Percentiles rank a stretch among this genome's conserved stretches.
phyloP scores from a whole-genome alignment of 495 filamentous ascomycete genomes.

The Aspergillus nanangensis region DNA sequence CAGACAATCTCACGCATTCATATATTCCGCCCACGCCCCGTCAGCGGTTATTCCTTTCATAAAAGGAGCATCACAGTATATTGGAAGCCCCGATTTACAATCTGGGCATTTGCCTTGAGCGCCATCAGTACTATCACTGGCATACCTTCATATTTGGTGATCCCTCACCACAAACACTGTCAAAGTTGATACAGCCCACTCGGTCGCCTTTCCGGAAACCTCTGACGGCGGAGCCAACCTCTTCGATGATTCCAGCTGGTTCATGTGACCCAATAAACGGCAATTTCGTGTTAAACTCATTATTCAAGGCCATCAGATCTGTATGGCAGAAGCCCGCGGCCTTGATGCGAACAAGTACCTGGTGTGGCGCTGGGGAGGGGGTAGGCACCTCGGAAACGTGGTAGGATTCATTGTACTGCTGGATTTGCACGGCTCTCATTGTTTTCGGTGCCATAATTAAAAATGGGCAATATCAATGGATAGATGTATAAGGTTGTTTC shows the following conservation, averaged over 20 bases:
- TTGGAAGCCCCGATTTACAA: conserved; percentile 7
- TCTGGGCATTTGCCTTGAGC: conserved; percentile 5
- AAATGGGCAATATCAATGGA: too few species aligned
- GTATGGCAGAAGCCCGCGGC: conserved; percentile 60
- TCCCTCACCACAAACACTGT: conserved; percentile 9
- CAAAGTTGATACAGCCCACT: conserved; percentile 17
- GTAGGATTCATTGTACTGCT: conserved; percentile 11
- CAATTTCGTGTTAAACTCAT: conserved; percentile 39
- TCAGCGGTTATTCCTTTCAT: conserved; percentile 21
- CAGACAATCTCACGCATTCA: conserved; percentile 10
- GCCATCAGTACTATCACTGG: conserved; percentile 7
- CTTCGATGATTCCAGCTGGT: conserved; percentile 51
- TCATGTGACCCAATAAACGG: conserved; percentile 56
- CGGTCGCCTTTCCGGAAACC: conserved; percentile 45
- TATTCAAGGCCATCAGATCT: conserved; percentile 45
- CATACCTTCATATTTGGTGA: neutral
- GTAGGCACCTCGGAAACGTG: conserved; percentile 8
- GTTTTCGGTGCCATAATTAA: conserved; percentile 1
- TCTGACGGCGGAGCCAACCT: conserved; percentile 36
- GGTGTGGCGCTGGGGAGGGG: conserved; percentile 9
- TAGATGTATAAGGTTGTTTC: too few species aligned
- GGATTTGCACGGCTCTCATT: conserved; percentile 12
- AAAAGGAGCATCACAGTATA: conserved; percentile 6
- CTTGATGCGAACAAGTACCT: conserved; percentile 26
- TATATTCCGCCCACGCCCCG: conserved; percentile 30